These are phyloP conservation scores for Sordaria brevicollis DNA, from an alignment of 495 filamentous ascomycete species.

Conservation along the genomic window DNA sequence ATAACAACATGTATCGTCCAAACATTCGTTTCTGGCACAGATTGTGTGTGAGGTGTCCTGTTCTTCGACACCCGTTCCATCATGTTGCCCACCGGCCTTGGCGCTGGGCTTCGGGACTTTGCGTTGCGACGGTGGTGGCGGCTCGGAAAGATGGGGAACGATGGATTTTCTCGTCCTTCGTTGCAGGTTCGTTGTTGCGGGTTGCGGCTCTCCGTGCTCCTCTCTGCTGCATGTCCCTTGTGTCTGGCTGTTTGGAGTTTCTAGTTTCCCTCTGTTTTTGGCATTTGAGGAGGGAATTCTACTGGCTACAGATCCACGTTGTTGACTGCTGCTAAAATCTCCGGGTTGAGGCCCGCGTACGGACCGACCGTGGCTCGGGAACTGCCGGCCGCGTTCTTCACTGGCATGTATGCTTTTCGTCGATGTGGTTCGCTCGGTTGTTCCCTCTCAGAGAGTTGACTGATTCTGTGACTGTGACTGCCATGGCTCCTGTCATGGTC, in stretches of 20 bases:
- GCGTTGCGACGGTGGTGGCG: not conserved
- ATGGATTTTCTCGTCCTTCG: not conserved
- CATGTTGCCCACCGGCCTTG: not conserved
- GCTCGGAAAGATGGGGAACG: not conserved
- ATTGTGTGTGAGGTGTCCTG: not conserved
- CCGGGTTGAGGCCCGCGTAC: not conserved
- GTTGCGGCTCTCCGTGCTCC: not conserved
- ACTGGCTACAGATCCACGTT: not conserved
- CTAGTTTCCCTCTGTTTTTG: not conserved
- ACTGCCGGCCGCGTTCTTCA: not conserved
- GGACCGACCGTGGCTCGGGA: not conserved
- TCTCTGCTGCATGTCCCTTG: not conserved
- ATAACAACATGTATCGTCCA: slow-evolving; percentile 18
- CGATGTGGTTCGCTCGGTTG: not conserved
- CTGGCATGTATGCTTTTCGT: not conserved
- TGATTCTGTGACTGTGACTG: not conserved
- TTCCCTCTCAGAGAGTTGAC: not conserved
- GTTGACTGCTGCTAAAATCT: not conserved
- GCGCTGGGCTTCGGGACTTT: not conserved
- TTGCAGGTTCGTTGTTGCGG: not conserved
- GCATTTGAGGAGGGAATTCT: not conserved
- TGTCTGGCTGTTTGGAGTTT: not conserved
- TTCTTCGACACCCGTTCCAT: not conserved
- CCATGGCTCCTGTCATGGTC: not conserved
- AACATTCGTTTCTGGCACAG: slow-evolving; percentile 2